Evolutionary conservation across 805 yeast genomes (phyloP).

Genomic region (Yarrowia sp.): DNA sequence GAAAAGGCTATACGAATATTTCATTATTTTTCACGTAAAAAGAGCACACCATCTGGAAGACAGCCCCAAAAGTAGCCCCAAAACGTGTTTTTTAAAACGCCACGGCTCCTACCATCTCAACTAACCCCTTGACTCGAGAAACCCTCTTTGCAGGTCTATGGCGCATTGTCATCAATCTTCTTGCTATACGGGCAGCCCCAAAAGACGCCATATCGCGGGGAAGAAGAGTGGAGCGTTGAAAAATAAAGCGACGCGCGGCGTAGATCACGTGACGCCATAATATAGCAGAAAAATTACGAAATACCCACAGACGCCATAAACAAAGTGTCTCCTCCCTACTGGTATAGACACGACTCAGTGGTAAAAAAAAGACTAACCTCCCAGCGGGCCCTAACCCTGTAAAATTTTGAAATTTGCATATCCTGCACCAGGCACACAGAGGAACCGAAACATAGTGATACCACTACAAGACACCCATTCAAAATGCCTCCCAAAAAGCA

Average conservation of each 20-base stretch:
- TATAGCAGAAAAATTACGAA: too few relatives aligned
- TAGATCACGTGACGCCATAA: not conserved
- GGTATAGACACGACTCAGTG: not conserved
- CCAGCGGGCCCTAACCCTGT: slow-evolving; percentile 10
- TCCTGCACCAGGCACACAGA: not conserved
- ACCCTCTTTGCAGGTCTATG: too few relatives aligned
- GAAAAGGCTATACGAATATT: too few relatives aligned
- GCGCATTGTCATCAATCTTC: too few relatives aligned
- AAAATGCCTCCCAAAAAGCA: slow-evolving; percentile 62
- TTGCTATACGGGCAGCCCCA: too few relatives aligned
- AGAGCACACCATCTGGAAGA: too few relatives aligned
- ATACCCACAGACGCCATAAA: too few relatives aligned
- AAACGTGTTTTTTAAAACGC: not conserved
- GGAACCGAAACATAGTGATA: slow-evolving; percentile 12
- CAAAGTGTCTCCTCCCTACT: too few relatives aligned
- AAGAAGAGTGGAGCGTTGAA: not conserved
- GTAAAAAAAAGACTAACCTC: not conserved
- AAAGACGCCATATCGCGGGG: not conserved
- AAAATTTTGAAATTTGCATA: slow-evolving; percentile 15
- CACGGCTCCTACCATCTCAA: slow-evolving; percentile 3
- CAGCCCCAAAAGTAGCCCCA: too few relatives aligned
- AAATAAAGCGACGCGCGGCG: not conserved
- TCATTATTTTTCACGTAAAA: too few relatives aligned
- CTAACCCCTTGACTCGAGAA: too few relatives aligned
- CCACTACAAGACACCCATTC: slow-evolving; percentile 25